phyloP scores from a whole-genome alignment of 306 rosid genomes.

The Begonia masoniana region DNA sequence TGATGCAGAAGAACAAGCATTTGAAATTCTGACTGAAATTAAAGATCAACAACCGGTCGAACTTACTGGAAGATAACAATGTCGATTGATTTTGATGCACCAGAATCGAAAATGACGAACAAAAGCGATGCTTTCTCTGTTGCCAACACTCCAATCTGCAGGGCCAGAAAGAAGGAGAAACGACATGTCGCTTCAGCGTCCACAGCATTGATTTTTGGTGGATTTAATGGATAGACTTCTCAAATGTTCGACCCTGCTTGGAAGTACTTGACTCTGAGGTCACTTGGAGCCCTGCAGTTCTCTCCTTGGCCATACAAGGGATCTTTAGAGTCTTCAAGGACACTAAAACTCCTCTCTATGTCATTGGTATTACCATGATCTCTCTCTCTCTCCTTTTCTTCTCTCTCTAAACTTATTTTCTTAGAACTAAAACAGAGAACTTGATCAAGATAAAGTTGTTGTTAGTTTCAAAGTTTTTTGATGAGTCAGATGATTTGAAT shows the following conservation, averaged over 20 bases:
- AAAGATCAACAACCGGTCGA: too few species aligned
- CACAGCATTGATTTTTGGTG: conserved; percentile 62
- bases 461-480: too few species aligned
- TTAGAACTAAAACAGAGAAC: too few species aligned
- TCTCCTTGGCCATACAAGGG: conserved; percentile 94
- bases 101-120: too few species aligned
- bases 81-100: too few species aligned
- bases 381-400: not conserved
- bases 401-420: not conserved
- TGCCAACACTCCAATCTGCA: conserved; percentile 6
- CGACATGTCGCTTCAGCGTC: conserved; percentile 77
- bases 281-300: conserved; percentile 96
- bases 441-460: too few species aligned
- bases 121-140: conserved; percentile 2
- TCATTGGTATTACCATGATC: conserved; percentile 38
- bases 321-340: conserved; percentile 92
- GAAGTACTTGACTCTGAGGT: conserved; percentile 64
- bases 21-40: too few species aligned
- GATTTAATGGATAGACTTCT: conserved; percentile 33
- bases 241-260: conserved; percentile 70
- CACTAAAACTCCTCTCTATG: conserved; percentile 90
- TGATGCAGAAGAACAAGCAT: too few species aligned
- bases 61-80: too few species aligned
- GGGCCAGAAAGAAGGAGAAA: conserved; percentile 29
- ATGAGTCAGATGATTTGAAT: too few species aligned